Base-by-base conservation (phyloP, 1,139 yeast genomes). In the Arxiozyma slooffiae region DNA sequence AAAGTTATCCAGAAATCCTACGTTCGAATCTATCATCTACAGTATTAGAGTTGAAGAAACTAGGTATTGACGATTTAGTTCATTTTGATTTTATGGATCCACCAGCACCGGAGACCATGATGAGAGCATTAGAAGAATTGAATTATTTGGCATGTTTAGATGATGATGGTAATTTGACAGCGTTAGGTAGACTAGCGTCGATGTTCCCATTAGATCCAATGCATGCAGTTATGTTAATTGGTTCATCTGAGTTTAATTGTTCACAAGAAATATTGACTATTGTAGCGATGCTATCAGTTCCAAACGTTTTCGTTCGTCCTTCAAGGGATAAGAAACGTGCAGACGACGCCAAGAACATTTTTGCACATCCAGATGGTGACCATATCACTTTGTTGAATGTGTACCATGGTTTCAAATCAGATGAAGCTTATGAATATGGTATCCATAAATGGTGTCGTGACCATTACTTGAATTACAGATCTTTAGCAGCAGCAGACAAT, bases 101-200 rank as follows among this genome's bases (percentile, higher is more conserved):
- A 8, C 98, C 98, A n/a, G 97, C 98, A 1, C 97, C 97, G 5
- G 98, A 92, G 69, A 92, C 98, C 8, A 92, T 92, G 98, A 90
- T 92, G 97, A 79, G 97, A 67, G 97, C 98, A 0, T 74, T 92
- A 59, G 98, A 92, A 69, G 98, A 92, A 68, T 77, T 92, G 63
- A 90, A 92, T 65, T 92, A 88, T 66, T 74, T 92, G 55, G 82
- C 83, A 26, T 92, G 97, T 71, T 76, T 92, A 52, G 88, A 89
- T 57, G 97, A 92, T 65, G 94, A 88, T 48, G 98, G 98, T 53
- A 84, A 84, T 53, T 73, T 92, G 60, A 92, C 98, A 0, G 77
- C 92, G 0, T 73, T 92, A 54, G 98, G 98, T 52, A 78, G 96
- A 60, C 69, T 82, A 60, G 94, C 96, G 0, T 87, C 96, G 1